These are phyloP conservation scores for Colletotrichum lindemuthianum DNA, from an alignment of 2,329 filamentous ascomycete species.

Conservation along the genomic window DNA sequence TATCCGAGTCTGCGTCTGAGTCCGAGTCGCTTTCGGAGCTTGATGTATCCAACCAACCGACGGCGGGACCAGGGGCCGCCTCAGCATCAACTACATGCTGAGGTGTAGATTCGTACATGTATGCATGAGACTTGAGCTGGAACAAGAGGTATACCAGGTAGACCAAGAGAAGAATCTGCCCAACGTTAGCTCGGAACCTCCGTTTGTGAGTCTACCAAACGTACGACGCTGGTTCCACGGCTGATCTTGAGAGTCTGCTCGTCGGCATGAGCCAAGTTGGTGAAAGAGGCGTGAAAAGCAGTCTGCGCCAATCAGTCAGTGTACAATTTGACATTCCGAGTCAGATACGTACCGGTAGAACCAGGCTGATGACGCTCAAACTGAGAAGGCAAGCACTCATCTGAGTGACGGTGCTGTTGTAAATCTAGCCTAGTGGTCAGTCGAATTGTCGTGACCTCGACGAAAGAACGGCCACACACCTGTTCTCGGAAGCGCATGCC, in stretches of 20 bases:
- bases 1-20: slow-evolving; percentile 76
- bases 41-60: slow-evolving; percentile 82
- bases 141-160: slow-evolving; percentile 88
- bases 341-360: slow-evolving; percentile 74
- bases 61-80: slow-evolving; percentile 83
- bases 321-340: too few relatives aligned
- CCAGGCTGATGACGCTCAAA: slow-evolving; percentile 87
- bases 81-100: slow-evolving; percentile 95
- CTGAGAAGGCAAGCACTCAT: slow-evolving; percentile 95
- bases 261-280: slow-evolving; percentile 69
- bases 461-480: slow-evolving; percentile 51
- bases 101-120: slow-evolving; percentile 91
- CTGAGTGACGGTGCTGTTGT: slow-evolving; percentile 94
- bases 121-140: slow-evolving; percentile 90
- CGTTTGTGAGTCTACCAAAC: slow-evolving; percentile 42
- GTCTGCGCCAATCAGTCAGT: slow-evolving; percentile 59
- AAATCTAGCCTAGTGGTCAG: slow-evolving; percentile 65
- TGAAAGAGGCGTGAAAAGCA: slow-evolving; percentile 91
- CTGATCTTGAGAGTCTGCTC: slow-evolving; percentile 82
- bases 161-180: slow-evolving; percentile 79
- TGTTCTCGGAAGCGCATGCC: slow-evolving; percentile 90
- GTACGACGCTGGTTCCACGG: slow-evolving; percentile 85
- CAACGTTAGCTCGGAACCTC: slow-evolving; percentile 7
- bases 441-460: not conserved
- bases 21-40: slow-evolving; percentile 65